A percentile compares a stretch with the other conserved stretches of the same genome.
phyloP scores from a whole-genome alignment of 148 eudicot genomes.

The Cornus florida region DNA sequence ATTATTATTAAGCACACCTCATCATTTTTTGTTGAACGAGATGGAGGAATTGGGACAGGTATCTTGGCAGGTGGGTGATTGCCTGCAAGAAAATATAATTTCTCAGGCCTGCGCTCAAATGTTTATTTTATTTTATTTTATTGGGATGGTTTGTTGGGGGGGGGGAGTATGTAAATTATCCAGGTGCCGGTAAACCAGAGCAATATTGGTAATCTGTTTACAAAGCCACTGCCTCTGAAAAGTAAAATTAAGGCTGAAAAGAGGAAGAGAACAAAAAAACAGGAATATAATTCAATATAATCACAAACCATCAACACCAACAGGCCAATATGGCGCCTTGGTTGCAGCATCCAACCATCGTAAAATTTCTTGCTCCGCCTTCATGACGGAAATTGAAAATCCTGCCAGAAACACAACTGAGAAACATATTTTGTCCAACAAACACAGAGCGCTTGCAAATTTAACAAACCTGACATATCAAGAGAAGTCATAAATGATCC shows the following conservation, averaged over 20 bases:
- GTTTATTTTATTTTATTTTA: too few relatives aligned
- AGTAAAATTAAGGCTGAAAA: neutral
- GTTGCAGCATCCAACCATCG: conserved; percentile 81
- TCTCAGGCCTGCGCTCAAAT: conserved; percentile 14
- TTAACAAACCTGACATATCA: conserved; percentile 84
- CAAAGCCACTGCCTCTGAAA: neutral
- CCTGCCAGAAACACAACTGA: conserved; percentile 46
- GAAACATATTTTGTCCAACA: conserved; percentile 12
- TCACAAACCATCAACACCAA: conserved; percentile 76
- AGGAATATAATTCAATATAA: conserved; percentile 7
- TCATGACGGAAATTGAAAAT: conserved; percentile 85
- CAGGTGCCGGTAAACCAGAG: neutral
- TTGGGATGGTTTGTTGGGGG: too few relatives aligned
- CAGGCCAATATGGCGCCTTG: conserved; percentile 94
- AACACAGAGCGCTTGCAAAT: conserved; percentile 7
- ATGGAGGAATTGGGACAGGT: conserved; percentile 80
- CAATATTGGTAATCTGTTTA: neutral
- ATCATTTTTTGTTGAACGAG: conserved; percentile 39
- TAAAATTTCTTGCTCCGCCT: conserved; percentile 72
- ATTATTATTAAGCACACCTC: conserved; percentile 47
- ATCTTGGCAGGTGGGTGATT: conserved; percentile 83
- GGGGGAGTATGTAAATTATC: too few relatives aligned
- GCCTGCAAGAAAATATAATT: conserved; percentile 48
- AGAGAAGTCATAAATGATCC: conserved; percentile 97
- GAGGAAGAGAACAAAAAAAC: neutral